A percentile compares a stretch with the other conserved stretches of the same genome.
These are phyloP conservation scores for Globisporangium paroecandrum DNA, from an alignment of 352 stramenopile species.

Conservation along the genomic window DNA sequence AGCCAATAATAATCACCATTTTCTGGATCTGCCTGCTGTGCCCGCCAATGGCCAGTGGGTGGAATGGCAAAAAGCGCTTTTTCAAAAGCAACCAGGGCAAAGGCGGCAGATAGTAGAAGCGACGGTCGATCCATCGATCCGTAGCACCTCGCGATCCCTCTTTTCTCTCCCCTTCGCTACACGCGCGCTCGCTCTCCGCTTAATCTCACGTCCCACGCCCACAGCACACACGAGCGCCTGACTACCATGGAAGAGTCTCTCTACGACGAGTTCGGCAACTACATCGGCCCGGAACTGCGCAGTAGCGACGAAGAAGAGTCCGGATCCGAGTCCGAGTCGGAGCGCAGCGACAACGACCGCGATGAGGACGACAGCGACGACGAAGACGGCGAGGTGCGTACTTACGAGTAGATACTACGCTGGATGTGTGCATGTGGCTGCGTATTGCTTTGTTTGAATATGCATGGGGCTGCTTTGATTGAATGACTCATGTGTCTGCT, in stretches of 20 bases:
- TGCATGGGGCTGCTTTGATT: not conserved
- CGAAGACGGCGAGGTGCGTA: constrained; percentile 24
- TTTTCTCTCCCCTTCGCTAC: not conserved
- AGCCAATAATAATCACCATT: too few relatives aligned
- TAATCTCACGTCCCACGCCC: not conserved
- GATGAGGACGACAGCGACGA: constrained; percentile 46
- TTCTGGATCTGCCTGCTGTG: too few relatives aligned
- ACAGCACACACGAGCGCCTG: not conserved
- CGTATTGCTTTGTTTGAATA: not conserved
- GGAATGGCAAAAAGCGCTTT: not conserved
- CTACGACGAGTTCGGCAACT: constrained; percentile 99
- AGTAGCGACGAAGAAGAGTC: constrained; percentile 73
- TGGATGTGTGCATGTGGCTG: constrained; percentile 1
- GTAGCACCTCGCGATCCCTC: not conserved
- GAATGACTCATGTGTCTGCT: not conserved
- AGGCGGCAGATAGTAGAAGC: not conserved
- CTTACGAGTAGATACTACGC: not conserved
- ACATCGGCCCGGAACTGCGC: constrained; percentile 97
- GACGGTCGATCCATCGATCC: not conserved
- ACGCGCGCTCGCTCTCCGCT: not conserved
- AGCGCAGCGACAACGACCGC: constrained; percentile 19
- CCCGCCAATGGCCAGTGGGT: not conserved
- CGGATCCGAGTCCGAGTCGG: constrained; percentile 47
- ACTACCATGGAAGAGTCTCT: constrained; percentile 91
- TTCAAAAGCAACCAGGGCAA: constrained; percentile 1